phyloP scores from a whole-genome alignment of 129 eudicot species.

The Pulicaria dysenterica region DNA sequence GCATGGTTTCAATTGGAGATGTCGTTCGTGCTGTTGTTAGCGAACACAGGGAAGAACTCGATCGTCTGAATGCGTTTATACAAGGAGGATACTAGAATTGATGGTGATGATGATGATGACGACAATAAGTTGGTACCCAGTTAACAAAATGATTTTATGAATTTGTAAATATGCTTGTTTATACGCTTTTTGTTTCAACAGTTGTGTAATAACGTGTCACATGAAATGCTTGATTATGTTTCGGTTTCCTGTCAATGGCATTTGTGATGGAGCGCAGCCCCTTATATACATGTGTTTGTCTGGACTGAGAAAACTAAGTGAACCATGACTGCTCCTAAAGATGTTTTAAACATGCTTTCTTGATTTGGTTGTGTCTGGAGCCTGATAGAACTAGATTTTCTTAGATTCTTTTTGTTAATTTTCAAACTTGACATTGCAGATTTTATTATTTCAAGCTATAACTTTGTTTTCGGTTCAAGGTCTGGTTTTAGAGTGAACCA shows the following conservation, averaged over 20 bases:
- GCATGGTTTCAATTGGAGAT: slow-evolving; percentile 99
- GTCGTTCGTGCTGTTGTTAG: slow-evolving; percentile 99
- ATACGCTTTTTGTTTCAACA: not conserved
- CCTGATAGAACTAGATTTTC: no score
- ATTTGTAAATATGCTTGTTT: not conserved
- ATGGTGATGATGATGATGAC: slow-evolving; percentile 17
- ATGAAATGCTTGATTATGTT: not conserved
- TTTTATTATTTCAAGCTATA: no score
- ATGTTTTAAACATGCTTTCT: no score
- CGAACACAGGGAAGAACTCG: slow-evolving; percentile 89
- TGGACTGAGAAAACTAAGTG: no score
- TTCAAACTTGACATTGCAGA: no score
- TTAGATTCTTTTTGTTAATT: no score
- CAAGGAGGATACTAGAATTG: slow-evolving; percentile 96
- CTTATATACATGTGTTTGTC: no score
- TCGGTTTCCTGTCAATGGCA: not conserved
- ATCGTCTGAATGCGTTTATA: slow-evolving; percentile 90
- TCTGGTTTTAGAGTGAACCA: no score
- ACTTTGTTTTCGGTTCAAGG: no score
- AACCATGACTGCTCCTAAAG: no score
- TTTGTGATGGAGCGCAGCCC: no score
- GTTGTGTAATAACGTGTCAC: not conserved
- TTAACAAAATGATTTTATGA: not conserved
- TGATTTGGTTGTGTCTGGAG: no score
- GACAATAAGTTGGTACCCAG: not conserved